A percentile compares a stretch with the other conserved stretches of the same genome.
Evolutionary conservation across 1,139 yeast genomes (phyloP).

Genomic region (Saccharomyces hybrid): DNA sequence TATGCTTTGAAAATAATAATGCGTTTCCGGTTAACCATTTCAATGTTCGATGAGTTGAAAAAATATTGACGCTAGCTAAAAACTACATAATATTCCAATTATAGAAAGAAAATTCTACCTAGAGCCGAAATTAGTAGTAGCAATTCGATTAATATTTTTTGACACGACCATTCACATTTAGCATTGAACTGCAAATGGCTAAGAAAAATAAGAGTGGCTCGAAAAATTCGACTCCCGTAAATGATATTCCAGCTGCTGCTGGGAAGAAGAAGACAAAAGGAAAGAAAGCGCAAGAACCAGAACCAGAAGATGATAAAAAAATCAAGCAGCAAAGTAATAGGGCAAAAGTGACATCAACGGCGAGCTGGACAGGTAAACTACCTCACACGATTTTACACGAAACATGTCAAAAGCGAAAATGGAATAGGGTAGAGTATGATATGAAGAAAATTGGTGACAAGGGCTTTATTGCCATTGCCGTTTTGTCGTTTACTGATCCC

Average conservation of each 20-base stretch:
- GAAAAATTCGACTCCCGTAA: too few relatives aligned
- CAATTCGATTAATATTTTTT: neutral
- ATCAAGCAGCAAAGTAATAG: slow-evolving; percentile 28
- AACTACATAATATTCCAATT: neutral
- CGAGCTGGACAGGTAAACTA: slow-evolving; percentile 89
- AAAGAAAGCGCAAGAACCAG: slow-evolving; percentile 4
- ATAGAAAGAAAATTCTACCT: neutral
- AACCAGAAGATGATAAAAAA: slow-evolving; percentile 11
- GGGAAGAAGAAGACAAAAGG: slow-evolving; percentile 4
- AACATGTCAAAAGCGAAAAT: slow-evolving; percentile 77
- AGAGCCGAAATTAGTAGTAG: neutral
- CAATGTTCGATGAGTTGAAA: neutral
- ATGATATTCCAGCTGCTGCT: too few relatives aligned
- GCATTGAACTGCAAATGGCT: too few relatives aligned
- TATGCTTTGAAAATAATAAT: neutral
- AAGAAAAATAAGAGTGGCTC: too few relatives aligned
- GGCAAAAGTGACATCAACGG: slow-evolving; percentile 47
- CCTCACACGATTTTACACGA: slow-evolving; percentile 85
- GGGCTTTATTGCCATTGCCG: slow-evolving; percentile 57
- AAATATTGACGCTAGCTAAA: neutral
- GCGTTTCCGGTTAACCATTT: neutral
- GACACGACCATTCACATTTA: neutral
- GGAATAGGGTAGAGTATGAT: slow-evolving; percentile 80
- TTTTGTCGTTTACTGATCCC: slow-evolving; percentile 67
- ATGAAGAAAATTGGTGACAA: slow-evolving; percentile 45